Conservation (phyloP, 2,329 filamentous ascomycete genomes). For the Penicillium sp. region DNA sequence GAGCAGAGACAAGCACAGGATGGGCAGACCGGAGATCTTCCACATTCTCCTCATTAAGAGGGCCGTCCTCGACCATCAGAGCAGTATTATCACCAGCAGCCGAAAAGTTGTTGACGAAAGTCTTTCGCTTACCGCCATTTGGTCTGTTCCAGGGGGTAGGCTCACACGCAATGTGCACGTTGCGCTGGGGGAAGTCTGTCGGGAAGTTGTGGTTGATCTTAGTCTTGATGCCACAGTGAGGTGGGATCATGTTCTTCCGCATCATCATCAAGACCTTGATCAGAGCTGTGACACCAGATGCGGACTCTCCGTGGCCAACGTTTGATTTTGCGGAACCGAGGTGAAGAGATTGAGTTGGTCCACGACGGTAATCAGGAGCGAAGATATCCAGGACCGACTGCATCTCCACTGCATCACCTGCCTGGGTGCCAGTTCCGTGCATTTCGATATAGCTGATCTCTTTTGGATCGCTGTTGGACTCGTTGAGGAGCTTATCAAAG, state of each 20-base stretch:
- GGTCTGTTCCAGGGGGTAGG: slow-evolving; percentile 37
- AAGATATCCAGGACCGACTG: slow-evolving; percentile 67
- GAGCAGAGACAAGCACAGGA: slow-evolving; percentile 58
- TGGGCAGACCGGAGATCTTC: slow-evolving; percentile 57
- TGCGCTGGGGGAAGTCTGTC: slow-evolving; percentile 42
- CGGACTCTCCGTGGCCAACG: slow-evolving; percentile 61
- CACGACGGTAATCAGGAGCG: slow-evolving; percentile 51
- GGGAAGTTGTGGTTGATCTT: slow-evolving; percentile 49
- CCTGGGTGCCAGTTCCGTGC: slow-evolving; percentile 86
- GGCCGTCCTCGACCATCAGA: slow-evolving; percentile 61
- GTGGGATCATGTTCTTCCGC: slow-evolving; percentile 32
- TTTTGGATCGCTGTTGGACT: slow-evolving; percentile 70
- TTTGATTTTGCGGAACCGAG: slow-evolving; percentile 65
- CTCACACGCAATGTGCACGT: slow-evolving; percentile 49
- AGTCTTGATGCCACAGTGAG: slow-evolving; percentile 38
- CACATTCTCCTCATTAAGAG: slow-evolving; percentile 21
- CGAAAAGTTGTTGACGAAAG: slow-evolving; percentile 65
- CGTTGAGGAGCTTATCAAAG: slow-evolving; percentile 66
- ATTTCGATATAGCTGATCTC: slow-evolving; percentile 84
- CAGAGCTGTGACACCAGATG: slow-evolving; percentile 50
- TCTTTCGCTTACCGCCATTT: slow-evolving; percentile 36
- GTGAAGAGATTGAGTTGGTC: slow-evolving; percentile 53
- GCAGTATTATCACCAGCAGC: slow-evolving; percentile 71
- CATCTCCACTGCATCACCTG: slow-evolving; percentile 81
- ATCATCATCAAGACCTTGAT: slow-evolving; percentile 42